Conservation (phyloP, 108 stramenopile species). For the Fragilaria crotonensis region DNA sequence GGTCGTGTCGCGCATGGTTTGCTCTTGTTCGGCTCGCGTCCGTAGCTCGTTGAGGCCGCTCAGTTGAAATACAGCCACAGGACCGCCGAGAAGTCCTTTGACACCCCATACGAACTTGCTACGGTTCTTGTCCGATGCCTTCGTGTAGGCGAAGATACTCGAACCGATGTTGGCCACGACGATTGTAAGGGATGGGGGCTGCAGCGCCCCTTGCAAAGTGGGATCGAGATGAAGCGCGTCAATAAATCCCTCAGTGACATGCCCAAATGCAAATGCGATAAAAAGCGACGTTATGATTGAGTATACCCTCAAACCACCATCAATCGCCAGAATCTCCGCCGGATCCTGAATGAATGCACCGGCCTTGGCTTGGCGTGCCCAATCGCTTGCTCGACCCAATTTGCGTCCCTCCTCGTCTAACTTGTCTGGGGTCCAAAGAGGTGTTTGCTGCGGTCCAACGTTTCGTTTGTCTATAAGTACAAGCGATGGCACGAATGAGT, state of each 20-base stretch:
- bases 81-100: conserved; percentile 72
- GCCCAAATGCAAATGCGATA: conserved; percentile 57
- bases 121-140: conserved; percentile 48
- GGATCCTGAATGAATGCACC: conserved; percentile 70
- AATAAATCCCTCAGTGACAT: conserved; percentile 45
- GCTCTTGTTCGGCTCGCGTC: conserved; percentile 41
- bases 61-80: conserved; percentile 48
- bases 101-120: conserved; percentile 49
- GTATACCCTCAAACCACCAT: conserved; percentile 38
- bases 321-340: conserved; percentile 43
- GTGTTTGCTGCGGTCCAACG: conserved; percentile 55
- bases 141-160: conserved; percentile 24
- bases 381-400: conserved; percentile 50
- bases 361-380: conserved; percentile 58
- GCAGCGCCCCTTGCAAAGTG: conserved; percentile 16
- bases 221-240: conserved; percentile 17
- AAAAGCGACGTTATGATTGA: conserved; percentile 35
- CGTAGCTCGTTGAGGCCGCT: conserved; percentile 35
- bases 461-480: conserved; percentile 53
- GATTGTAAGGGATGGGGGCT: conserved; percentile 42
- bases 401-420: conserved; percentile 63
- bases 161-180: conserved; percentile 52
- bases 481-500: not conserved
- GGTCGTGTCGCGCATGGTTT: too few species aligned
- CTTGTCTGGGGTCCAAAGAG: conserved; percentile 69